Evolutionary conservation across 176 grass and related monocot species (phyloP).

Genomic region (Microstegium vimineum): DNA sequence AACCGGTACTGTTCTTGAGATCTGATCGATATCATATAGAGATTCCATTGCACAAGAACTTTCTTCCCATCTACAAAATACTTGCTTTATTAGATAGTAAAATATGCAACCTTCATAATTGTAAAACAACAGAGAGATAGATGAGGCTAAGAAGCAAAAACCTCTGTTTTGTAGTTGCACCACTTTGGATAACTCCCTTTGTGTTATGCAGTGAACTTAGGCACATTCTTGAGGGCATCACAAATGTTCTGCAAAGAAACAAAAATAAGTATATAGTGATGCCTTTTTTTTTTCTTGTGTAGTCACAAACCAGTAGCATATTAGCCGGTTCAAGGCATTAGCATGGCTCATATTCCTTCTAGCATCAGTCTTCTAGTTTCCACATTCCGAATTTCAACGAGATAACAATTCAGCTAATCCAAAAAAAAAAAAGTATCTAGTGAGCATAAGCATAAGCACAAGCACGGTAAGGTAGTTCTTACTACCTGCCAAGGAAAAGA

Average conservation of each 20-base stretch:
- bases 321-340: background rate
- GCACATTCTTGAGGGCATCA: constrained; percentile 84
- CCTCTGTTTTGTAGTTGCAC: constrained; percentile 44
- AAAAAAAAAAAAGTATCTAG: background rate
- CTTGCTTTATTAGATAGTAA: constrained; percentile 17
- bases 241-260: constrained; percentile 49
- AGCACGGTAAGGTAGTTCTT: background rate
- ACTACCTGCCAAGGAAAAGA: constrained; percentile 82
- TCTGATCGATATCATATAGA: constrained; percentile 64
- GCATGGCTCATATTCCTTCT: background rate
- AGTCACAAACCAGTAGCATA: background rate
- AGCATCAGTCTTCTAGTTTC: background rate
- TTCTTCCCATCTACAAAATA: constrained; percentile 57
- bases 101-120: background rate
- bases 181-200: constrained; percentile 52
- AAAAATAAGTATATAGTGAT: background rate
- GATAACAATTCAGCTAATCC: background rate
- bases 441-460: background rate
- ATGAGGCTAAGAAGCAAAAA: constrained; percentile 13
- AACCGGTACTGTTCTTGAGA: constrained; percentile 62
- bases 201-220: constrained; percentile 63
- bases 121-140: background rate
- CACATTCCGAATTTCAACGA: background rate
- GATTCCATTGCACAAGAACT: constrained; percentile 76
- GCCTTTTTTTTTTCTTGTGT: background rate